phyloP scores from a whole-genome alignment of 2,329 filamentous ascomycete genomes.

The Fusarium lyarnte region DNA sequence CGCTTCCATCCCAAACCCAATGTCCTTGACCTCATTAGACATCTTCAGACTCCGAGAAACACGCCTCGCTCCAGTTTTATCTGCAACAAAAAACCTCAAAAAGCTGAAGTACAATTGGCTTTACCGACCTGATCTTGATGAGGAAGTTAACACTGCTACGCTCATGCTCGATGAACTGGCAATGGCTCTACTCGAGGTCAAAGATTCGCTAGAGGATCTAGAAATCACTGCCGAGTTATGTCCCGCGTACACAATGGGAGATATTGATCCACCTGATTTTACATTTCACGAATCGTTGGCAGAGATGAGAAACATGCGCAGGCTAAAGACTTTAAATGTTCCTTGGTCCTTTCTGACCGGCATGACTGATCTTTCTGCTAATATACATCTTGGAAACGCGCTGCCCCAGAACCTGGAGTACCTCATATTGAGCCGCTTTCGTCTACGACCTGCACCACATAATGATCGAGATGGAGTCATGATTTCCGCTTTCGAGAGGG shows the following conservation, averaged over 20 bases:
- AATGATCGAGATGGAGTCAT: background rate
- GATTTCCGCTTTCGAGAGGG: background rate
- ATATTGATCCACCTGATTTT: background rate
- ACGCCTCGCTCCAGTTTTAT: background rate
- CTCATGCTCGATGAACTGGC: background rate
- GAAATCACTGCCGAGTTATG: background rate
- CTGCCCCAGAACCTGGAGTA: background rate
- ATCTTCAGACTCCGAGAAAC: conserved; percentile 13
- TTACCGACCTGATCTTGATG: conserved; percentile 4
- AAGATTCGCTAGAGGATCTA: background rate
- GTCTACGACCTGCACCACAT: background rate
- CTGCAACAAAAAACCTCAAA: background rate
- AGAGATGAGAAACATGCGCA: background rate
- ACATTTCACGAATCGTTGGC: background rate
- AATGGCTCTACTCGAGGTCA: background rate
- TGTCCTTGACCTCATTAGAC: background rate
- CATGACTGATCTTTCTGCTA: accelerated
- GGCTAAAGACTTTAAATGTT: background rate
- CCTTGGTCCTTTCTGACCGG: background rate
- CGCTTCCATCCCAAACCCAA: background rate
- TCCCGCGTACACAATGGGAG: background rate
- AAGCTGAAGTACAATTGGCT: conserved; percentile 10
- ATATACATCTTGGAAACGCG: background rate
- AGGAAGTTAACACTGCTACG: background rate
- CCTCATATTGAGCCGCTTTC: background rate